Evolutionary conservation across 176 grass and related monocot genomes (phyloP).

Genomic region (Oryza officinalis): DNA sequence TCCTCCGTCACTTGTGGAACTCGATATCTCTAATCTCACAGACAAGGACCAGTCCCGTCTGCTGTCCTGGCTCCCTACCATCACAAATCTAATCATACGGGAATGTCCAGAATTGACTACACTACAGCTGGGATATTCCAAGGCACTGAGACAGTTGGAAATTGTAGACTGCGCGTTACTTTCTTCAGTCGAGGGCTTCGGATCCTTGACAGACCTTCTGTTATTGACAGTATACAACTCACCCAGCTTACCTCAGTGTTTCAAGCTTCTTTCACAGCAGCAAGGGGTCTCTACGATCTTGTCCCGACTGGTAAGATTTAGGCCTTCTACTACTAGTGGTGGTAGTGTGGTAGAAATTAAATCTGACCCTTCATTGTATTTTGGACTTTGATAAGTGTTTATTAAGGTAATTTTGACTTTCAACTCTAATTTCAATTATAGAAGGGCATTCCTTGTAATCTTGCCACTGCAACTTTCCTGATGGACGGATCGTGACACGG

Average conservation of each 20-base stretch:
- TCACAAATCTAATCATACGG: neutral
- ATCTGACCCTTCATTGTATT: no score
- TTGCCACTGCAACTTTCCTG: no score
- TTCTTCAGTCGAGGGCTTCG: neutral
- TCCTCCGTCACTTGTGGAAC: neutral
- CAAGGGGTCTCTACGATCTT: neutral
- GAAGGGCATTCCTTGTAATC: no score
- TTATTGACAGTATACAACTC: neutral
- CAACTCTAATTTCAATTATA: no score
- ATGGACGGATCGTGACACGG: no score
- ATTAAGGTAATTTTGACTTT: no score
- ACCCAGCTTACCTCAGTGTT: neutral
- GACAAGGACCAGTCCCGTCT: neutral
- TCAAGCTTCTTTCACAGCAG: neutral
- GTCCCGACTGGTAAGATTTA: neutral
- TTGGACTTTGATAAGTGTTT: no score
- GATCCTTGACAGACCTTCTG: neutral
- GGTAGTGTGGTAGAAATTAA: no score
- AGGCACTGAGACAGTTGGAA: neutral
- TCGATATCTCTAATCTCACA: neutral
- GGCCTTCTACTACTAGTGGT: no score
- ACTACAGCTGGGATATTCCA: slow-evolving; percentile 18
- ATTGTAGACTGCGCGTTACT: neutral
- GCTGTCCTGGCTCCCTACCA: neutral
- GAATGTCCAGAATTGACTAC: neutral